Conservation (phyloP, 208 protist genomes). For the Acanthamoeba triangularis region DNA sequence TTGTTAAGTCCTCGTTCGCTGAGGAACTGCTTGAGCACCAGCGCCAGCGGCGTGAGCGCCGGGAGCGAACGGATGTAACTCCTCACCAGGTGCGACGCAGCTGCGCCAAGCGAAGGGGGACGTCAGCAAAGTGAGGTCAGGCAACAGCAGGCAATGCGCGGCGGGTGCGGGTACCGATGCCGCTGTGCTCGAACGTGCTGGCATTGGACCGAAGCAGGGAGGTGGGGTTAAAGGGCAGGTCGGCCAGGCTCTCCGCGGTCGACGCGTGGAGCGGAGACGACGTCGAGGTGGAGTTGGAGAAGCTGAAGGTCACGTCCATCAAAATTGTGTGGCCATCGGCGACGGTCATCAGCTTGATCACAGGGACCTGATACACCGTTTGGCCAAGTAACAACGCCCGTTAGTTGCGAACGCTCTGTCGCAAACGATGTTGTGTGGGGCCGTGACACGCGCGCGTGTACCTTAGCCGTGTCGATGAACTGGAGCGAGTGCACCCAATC, state of each 20-base stretch:
- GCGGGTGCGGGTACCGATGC: background rate
- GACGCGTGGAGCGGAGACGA: background rate
- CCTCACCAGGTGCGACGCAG: slow-evolving; percentile 37
- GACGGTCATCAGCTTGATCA: slow-evolving; percentile 50
- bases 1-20: slow-evolving; percentile 59
- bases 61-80: slow-evolving; percentile 65
- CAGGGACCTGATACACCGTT: slow-evolving; percentile 54
- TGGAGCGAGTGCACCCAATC: slow-evolving; percentile 68
- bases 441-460: background rate
- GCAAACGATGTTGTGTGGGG: background rate
- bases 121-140: background rate
- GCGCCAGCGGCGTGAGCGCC: slow-evolving; percentile 57
- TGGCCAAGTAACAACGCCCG: background rate
- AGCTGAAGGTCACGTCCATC: slow-evolving; percentile 63
- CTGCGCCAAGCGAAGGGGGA: background rate
- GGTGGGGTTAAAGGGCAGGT: background rate
- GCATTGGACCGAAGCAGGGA: background rate
- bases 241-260: background rate
- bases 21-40: slow-evolving; percentile 64
- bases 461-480: slow-evolving; percentile 69
- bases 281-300: slow-evolving; percentile 5
- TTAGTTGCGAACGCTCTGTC: background rate
- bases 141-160: background rate
- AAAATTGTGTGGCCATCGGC: slow-evolving; percentile 25
- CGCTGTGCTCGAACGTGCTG: slow-evolving; percentile 34